Conservation (phyloP, 2,329 filamentous ascomycete species). For the Fusarium sp. region DNA sequence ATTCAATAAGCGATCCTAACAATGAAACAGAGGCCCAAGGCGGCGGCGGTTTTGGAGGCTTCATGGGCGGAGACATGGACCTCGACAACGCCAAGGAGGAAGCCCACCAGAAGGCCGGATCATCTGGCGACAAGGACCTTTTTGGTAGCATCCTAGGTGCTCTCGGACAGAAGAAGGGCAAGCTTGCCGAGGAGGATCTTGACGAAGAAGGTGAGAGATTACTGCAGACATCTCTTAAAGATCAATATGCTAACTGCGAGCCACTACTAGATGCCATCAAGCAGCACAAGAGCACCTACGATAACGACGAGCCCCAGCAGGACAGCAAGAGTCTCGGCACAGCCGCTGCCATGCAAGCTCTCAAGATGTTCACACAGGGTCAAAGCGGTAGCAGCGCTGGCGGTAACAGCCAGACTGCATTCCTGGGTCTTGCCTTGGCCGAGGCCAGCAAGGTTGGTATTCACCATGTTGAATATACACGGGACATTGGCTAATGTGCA, state of each 20-base stretch:
- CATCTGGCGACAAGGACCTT: conserved; percentile 59
- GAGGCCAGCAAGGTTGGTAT: conserved; percentile 79
- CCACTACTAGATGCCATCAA: conserved; percentile 68
- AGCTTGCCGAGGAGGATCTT: conserved; percentile 60
- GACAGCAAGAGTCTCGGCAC: conserved; percentile 69
- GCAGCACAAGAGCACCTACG: conserved; percentile 81
- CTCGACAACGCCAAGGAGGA: conserved; percentile 60
- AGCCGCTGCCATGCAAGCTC: conserved; percentile 82
- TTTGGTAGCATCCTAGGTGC: conserved; percentile 62
- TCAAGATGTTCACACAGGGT: conserved; percentile 80
- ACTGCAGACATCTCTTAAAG: too few relatives aligned
- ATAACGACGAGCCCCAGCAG: conserved; percentile 59
- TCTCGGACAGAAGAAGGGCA: conserved; percentile 62
- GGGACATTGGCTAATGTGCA: conserved; percentile 13
- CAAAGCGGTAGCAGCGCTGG: conserved; percentile 51
- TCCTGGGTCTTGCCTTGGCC: conserved; percentile 87
- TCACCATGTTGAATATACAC: neutral
- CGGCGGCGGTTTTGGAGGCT: conserved; percentile 52
- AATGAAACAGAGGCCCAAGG: conserved; percentile 49
- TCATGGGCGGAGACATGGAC: conserved; percentile 59
- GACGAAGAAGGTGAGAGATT: conserved; percentile 59
- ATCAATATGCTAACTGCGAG: neutral
- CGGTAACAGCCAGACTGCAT: conserved; percentile 76
- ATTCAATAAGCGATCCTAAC: conserved; percentile 10
- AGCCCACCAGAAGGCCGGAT: conserved; percentile 59